These are phyloP conservation scores for Talaromyces ruber DNA, from an alignment of 495 filamentous ascomycete genomes.

Conservation along the genomic window DNA sequence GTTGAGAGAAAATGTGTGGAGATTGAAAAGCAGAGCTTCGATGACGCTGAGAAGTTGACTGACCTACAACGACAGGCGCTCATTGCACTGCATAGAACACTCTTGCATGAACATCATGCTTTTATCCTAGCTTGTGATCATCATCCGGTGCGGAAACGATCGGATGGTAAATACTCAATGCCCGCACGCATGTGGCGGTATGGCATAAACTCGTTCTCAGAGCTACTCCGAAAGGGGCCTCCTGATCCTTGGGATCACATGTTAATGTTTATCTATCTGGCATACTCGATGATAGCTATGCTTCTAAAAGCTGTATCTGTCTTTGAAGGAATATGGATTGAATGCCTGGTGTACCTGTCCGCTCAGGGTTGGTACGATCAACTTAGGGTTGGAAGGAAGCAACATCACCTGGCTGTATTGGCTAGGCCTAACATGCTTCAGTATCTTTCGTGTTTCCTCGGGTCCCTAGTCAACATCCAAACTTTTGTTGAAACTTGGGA, in stretches of 20 bases:
- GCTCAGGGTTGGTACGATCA: constrained; percentile 34
- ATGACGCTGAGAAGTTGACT: constrained; percentile 35
- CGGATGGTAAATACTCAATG: constrained; percentile 68
- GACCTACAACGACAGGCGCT: constrained; percentile 64
- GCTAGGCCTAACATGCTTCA: no score
- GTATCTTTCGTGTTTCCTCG: no score
- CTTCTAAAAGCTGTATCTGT: constrained; percentile 65
- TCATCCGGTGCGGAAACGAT: constrained; percentile 45
- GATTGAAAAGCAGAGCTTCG: constrained; percentile 50
- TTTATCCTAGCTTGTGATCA: constrained; percentile 76
- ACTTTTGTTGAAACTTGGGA: no score
- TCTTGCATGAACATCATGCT: constrained; percentile 73
- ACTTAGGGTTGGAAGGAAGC: not conserved
- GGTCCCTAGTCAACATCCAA: no score
- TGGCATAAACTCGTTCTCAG: constrained; percentile 70
- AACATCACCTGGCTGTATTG: not conserved
- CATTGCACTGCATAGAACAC: constrained; percentile 62
- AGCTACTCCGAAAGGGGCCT: constrained; percentile 58
- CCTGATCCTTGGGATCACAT: constrained; percentile 68
- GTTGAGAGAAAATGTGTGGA: constrained; percentile 74
- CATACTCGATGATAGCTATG: constrained; percentile 77
- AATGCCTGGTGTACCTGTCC: constrained; percentile 74
- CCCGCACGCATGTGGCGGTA: constrained; percentile 79
- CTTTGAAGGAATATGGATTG: constrained; percentile 83
- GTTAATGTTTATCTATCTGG: constrained; percentile 71